A percentile compares a stretch with the other conserved stretches of the same genome.
phyloP scores from a whole-genome alignment of 768 basidiomycete genomes.

The Hypholoma fasciculare region DNA sequence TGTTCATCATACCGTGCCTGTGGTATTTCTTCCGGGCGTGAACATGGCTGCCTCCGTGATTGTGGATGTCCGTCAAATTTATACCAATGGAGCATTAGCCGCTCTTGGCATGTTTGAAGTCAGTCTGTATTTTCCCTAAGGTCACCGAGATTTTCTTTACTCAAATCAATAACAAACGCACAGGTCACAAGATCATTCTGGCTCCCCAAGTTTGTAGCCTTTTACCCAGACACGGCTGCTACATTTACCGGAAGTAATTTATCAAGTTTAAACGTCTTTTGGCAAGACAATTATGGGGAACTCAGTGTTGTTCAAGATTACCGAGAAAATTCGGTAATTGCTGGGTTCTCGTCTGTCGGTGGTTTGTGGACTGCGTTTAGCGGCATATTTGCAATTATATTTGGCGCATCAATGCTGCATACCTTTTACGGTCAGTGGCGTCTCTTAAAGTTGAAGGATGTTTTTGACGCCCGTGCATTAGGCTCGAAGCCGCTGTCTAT shows the following conservation, averaged over 20 bases:
- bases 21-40: neutral
- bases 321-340: constrained; percentile 18
- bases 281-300: neutral
- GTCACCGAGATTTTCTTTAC: neutral
- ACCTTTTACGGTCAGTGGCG: constrained; percentile 14
- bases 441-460: too few species aligned
- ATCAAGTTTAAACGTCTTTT: neutral
- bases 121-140: neutral
- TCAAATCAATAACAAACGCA: neutral
- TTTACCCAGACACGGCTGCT: neutral
- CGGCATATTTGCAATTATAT: constrained; percentile 19
- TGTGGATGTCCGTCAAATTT: neutral
- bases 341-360: constrained; percentile 20
- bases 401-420: constrained; percentile 18
- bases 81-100: neutral
- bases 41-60: neutral
- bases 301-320: constrained; percentile 14
- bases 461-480: neutral
- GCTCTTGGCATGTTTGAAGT: neutral
- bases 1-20: neutral
- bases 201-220: neutral
- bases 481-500: neutral
- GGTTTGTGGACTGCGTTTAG: constrained; percentile 21
- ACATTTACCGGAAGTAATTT: neutral
- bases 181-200: neutral